Conservation (phyloP, 371 early-diverging fungal species). For the Mortierella sp. region DNA sequence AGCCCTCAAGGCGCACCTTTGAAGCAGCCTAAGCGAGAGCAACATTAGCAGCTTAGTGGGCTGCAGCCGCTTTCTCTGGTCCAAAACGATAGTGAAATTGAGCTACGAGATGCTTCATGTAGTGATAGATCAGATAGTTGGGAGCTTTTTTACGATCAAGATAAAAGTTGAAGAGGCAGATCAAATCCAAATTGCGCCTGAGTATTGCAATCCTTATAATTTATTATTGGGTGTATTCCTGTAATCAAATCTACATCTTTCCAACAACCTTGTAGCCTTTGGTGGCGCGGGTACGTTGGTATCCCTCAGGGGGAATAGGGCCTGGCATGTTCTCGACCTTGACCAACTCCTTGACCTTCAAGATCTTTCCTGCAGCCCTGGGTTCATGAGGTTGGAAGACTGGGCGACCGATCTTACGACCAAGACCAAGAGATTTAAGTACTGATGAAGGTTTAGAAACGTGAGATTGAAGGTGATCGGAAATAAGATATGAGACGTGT, state of each 20-base stretch:
- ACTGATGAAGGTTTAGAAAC: constrained; percentile 33
- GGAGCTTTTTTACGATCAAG: not conserved
- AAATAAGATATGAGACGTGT: too few species aligned
- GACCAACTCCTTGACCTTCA: constrained; percentile 86
- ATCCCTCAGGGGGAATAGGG: constrained; percentile 62
- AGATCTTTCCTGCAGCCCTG: constrained; percentile 78
- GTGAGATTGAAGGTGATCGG: not conserved
- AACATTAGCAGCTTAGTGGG: not conserved
- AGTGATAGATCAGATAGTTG: not conserved
- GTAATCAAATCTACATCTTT: constrained; percentile 34
- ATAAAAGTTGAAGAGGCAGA: not conserved
- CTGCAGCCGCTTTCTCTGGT: not conserved
- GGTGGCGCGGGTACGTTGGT: constrained; percentile 59
- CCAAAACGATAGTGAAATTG: not conserved
- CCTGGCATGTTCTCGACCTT: constrained; percentile 74
- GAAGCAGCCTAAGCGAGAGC: not conserved
- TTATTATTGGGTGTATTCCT: not conserved
- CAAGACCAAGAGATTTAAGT: constrained; percentile 69
- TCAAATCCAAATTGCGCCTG: not conserved
- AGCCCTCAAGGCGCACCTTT: not conserved
- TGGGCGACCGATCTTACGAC: constrained; percentile 65
- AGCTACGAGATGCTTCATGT: not conserved
- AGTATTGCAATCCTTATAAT: not conserved
- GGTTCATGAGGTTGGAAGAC: constrained; percentile 73
- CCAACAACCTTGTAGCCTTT: constrained; percentile 72